Evolutionary conservation across 495 filamentous ascomycete genomes (phyloP).

Genomic region (Cercophora newfieldiana): DNA sequence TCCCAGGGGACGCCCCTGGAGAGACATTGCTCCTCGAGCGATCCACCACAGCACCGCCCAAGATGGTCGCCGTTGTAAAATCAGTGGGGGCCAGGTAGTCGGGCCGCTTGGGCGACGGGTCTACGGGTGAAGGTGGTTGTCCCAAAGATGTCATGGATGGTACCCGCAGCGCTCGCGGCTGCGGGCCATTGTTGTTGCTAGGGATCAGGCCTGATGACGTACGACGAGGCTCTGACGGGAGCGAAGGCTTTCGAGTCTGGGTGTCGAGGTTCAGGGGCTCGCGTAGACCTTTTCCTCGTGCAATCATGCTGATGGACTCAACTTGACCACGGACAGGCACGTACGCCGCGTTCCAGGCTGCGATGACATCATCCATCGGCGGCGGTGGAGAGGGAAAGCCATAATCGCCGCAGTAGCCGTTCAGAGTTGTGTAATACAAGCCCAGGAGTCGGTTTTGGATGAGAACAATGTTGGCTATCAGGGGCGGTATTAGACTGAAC

Average conservation of each 20-base stretch:
- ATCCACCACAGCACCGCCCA: slow-evolving; percentile 33
- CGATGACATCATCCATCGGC: slow-evolving; percentile 69
- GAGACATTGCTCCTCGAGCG: slow-evolving; percentile 20
- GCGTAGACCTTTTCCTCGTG: slow-evolving; percentile 73
- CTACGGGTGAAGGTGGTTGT: slow-evolving; percentile 15
- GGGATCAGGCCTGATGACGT: slow-evolving; percentile 38
- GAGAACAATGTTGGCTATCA: slow-evolving; percentile 72
- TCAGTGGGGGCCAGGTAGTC: slow-evolving; percentile 45
- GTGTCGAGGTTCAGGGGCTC: slow-evolving; percentile 52
- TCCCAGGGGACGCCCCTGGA: slow-evolving; percentile 25
- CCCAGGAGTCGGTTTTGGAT: slow-evolving; percentile 83
- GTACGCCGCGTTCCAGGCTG: slow-evolving; percentile 67
- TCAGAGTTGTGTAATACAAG: slow-evolving; percentile 79
- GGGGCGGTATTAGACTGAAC: slow-evolving; percentile 75
- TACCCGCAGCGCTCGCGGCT: slow-evolving; percentile 41
- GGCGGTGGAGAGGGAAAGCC: slow-evolving; percentile 74
- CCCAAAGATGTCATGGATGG: slow-evolving; percentile 35
- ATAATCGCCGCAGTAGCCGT: slow-evolving; percentile 72
- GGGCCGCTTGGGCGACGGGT: slow-evolving; percentile 23
- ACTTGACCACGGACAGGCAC: slow-evolving; percentile 65
- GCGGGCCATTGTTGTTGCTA: slow-evolving; percentile 23
- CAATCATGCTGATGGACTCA: slow-evolving; percentile 70
- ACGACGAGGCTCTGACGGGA: slow-evolving; percentile 30
- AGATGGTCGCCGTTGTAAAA: slow-evolving; percentile 46
- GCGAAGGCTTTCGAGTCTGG: slow-evolving; percentile 18